phyloP scores from a whole-genome alignment of 768 basidiomycete species.

The Boletus edulis region DNA sequence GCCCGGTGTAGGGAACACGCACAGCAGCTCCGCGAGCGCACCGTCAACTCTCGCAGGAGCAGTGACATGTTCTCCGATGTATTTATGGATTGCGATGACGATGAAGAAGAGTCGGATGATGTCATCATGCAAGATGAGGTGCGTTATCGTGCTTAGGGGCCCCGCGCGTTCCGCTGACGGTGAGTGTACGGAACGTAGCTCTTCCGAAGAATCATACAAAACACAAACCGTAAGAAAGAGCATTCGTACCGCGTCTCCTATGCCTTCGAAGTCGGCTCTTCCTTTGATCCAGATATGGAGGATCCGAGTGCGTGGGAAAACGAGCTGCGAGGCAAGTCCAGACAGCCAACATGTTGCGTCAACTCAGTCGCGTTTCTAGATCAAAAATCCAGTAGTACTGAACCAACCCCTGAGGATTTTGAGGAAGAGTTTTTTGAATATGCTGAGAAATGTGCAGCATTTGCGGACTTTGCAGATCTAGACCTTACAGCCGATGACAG shows the following conservation, averaged over 20 bases:
- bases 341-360: not conserved
- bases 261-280: slow-evolving; percentile 67
- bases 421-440: slow-evolving; percentile 59
- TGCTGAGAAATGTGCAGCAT: slow-evolving; percentile 48
- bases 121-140: slow-evolving; percentile 62
- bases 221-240: slow-evolving; percentile 44
- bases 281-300: slow-evolving; percentile 72
- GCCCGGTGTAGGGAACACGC: slow-evolving; percentile 63
- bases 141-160: slow-evolving; percentile 10
- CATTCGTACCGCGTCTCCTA: slow-evolving; percentile 65
- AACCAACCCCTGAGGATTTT: slow-evolving; percentile 43
- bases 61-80: slow-evolving; percentile 51
- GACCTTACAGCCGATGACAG: slow-evolving; percentile 19
- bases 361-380: slow-evolving; percentile 6
- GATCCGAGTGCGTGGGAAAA: slow-evolving; percentile 61
- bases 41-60: slow-evolving; percentile 36
- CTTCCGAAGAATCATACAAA: slow-evolving; percentile 62
- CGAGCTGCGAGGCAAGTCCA: slow-evolving; percentile 45
- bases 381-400: not conserved
- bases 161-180: slow-evolving; percentile 7
- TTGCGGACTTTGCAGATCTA: slow-evolving; percentile 50
- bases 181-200: slow-evolving; percentile 41
- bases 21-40: slow-evolving; percentile 49
- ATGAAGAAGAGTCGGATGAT: slow-evolving; percentile 61
- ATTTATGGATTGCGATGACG: slow-evolving; percentile 49